Percentiles rank a stretch among this genome's conserved stretches.
phyloP scores from a whole-genome alignment of 257 asterid species.

The Osmanthus fragrans region DNA sequence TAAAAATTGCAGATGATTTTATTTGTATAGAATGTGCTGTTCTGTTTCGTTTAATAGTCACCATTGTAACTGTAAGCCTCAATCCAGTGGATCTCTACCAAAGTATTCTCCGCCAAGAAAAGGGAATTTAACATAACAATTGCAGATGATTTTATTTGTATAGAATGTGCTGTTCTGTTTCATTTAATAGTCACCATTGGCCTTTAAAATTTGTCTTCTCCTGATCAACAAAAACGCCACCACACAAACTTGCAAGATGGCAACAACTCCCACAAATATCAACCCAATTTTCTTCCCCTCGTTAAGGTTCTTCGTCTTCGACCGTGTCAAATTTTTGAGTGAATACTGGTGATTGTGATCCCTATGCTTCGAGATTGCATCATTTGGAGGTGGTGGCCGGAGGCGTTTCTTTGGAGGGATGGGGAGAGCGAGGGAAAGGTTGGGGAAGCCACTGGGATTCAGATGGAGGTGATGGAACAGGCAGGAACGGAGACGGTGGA shows the following conservation, averaged over 20 bases:
- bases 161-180: neutral
- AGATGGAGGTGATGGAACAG: neutral
- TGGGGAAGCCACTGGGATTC: constrained; percentile 9
- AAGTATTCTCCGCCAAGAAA: neutral
- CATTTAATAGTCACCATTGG: constrained; percentile 21
- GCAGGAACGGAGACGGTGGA: constrained; percentile 12
- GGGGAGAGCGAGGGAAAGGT: constrained; percentile 3
- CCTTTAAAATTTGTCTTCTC: constrained; percentile 35
- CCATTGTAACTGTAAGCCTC: neutral
- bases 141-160: neutral
- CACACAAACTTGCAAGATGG: constrained; percentile 43
- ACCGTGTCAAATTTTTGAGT: neutral
- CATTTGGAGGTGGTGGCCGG: neutral
- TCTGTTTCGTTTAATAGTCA: constrained; percentile 18
- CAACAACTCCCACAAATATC: constrained; percentile 36
- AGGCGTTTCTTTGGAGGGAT: neutral
- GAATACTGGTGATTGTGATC: neutral
- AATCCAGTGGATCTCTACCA: neutral
- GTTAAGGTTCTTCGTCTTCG: constrained; percentile 21
- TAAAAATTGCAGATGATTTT: neutral
- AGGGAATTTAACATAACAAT: neutral
- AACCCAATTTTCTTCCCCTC: constrained; percentile 44
- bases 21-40: neutral
- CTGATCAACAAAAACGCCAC: constrained; percentile 37
- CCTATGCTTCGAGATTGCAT: neutral